Base-by-base conservation (phyloP, 805 yeast genomes). In the Candida ascalaphidarum region DNA sequence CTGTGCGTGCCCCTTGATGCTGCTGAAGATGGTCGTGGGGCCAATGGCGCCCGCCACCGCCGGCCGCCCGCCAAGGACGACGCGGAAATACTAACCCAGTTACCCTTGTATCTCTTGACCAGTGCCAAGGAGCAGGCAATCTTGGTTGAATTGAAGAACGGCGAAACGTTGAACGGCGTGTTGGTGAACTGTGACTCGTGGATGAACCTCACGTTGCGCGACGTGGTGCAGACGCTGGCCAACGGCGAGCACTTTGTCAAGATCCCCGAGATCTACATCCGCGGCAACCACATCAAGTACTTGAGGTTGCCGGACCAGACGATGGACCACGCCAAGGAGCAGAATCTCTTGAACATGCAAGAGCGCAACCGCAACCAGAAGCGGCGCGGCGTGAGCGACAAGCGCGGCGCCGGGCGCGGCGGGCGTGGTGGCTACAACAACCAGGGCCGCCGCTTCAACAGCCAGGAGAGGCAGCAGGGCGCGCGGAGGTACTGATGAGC, bases 71-170 rank as follows among this genome's bases (percentile, higher is more conserved):
- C 18, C 18, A 17, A 6, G 8, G 8, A 17, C 18, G 18, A 17
- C 8, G 18, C 18, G 8, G 18, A 17, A 17, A 6, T 17, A 17
- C 6, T 8, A 17, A 17, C 11, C 11, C 40, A 81, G 98, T 74
- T 92, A 36, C 99, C 99, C 24, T 65, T 92, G 45, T 88, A 86
- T 43, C 68, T 92, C 36, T 70, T 92, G 46, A 86, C 94, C 30
- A 81, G 95, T 31, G 84, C 95, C 11, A 88, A 86, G 53, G 88
- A 84, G 33, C 88, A 83, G 47, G 81, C 86, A 21, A 70, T 92
- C 46, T 68, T 81, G 46, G 84, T 92, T 27, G 98, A 89, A 53
- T 71, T 92, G 48, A 92, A 92, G 54, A 77, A 81, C 32, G 96
- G 97, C 19, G 96, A 84, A 46, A 77, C 89, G 7, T 65, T 88